Evolutionary conservation across 73 alveolate genomes (phyloP).

Genomic region (Blepharisma stoltei): DNA sequence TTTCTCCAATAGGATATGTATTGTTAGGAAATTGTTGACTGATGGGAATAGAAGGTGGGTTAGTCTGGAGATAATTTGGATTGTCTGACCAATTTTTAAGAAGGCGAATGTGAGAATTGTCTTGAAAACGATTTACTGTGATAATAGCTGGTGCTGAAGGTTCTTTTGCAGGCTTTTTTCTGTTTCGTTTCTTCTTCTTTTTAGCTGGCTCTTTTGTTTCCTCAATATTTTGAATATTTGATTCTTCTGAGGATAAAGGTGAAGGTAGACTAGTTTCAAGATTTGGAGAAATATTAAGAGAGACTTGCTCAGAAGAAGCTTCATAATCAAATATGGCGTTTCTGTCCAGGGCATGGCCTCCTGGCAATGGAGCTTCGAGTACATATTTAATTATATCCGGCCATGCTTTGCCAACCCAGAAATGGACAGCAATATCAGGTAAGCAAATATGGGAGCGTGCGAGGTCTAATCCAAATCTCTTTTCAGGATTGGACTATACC

Average conservation of each 20-base stretch:
- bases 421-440: too few species aligned
- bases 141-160: slow-evolving; percentile 34
- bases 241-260: slow-evolving; percentile 79
- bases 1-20: slow-evolving; percentile 80
- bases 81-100: slow-evolving; percentile 73
- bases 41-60: slow-evolving; percentile 90
- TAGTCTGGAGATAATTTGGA: slow-evolving; percentile 72
- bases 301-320: slow-evolving; percentile 69
- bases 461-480: too few species aligned
- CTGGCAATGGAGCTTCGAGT: too few species aligned
- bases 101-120: slow-evolving; percentile 66
- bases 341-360: too few species aligned
- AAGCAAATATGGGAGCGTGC: too few species aligned
- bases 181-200: slow-evolving; percentile 71
- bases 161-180: slow-evolving; percentile 45
- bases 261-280: slow-evolving; percentile 71
- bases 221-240: slow-evolving; percentile 37
- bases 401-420: too few species aligned
- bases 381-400: too few species aligned
- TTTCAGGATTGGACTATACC: too few species aligned
- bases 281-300: slow-evolving; percentile 65
- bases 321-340: too few species aligned
- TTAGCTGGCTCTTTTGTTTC: slow-evolving; percentile 41
- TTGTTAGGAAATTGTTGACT: slow-evolving; percentile 78
- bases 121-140: slow-evolving; percentile 42